phyloP scores from a whole-genome alignment of 164 flowering plant species.

The Vitis vinifera region ASM3070453v1 NC_081822.1:443001-443500 shows the following conservation, averaged over 20 bases:
- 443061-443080: conserved; percentile 46
- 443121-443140: conserved; percentile 54
- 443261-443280: conserved; percentile 42
- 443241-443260: conserved; percentile 52
- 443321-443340: conserved; percentile 45
- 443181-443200: conserved; percentile 52
- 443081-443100: conserved; percentile 37
- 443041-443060: conserved; percentile 46
- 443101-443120: conserved; percentile 52
- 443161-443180: conserved; percentile 44
- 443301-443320: conserved; percentile 47
- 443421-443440: conserved; percentile 54
- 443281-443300: conserved; percentile 50
- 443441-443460: conserved; percentile 50
- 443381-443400: conserved; percentile 48
- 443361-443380: conserved; percentile 29
- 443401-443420: conserved; percentile 43
- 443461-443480: conserved; percentile 33
- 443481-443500: conserved; percentile 56
- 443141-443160: conserved; percentile 50
- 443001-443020: conserved; percentile 47
- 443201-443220: conserved; percentile 53
- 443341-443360: conserved; percentile 50
- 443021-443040: conserved; percentile 34
- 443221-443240: conserved; percentile 51